A percentile compares a stretch with the other conserved stretches of the same genome.
phyloP scores from a whole-genome alignment of 1,284 basidiomycete genomes.

The Tilletia horrida region DNA sequence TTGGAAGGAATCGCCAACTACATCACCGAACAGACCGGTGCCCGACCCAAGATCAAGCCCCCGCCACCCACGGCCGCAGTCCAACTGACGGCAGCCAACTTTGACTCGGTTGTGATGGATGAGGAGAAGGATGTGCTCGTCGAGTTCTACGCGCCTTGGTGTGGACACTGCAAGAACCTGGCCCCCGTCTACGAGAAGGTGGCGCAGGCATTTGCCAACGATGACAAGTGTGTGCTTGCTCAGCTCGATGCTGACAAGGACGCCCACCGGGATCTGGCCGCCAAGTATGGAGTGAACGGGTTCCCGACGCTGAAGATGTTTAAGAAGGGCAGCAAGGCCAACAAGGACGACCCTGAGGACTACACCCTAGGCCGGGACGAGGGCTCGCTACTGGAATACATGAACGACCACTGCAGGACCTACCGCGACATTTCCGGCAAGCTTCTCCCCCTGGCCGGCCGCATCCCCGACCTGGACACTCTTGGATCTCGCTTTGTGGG shows the following conservation, averaged over 20 bases:
- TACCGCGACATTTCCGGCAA: slow-evolving; percentile 71
- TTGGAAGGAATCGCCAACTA: slow-evolving; percentile 72
- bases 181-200: slow-evolving; percentile 85
- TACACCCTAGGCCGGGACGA: slow-evolving; percentile 65
- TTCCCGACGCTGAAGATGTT: slow-evolving; percentile 71
- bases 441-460: slow-evolving; percentile 77
- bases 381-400: slow-evolving; percentile 62
- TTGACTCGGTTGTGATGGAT: slow-evolving; percentile 72
- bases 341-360: background rate
- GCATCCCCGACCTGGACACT: slow-evolving; percentile 60
- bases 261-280: slow-evolving; percentile 71
- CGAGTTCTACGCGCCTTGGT: slow-evolving; percentile 64
- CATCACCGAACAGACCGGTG: slow-evolving; percentile 70
- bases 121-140: slow-evolving; percentile 79
- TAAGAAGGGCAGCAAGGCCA: background rate
- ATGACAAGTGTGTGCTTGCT: slow-evolving; percentile 78
- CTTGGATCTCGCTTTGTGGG: background rate
- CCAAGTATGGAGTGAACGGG: slow-evolving; percentile 68
- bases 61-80: slow-evolving; percentile 72
- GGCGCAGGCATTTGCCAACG: slow-evolving; percentile 72
- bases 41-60: slow-evolving; percentile 78
- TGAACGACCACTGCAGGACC: slow-evolving; percentile 81
- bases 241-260: slow-evolving; percentile 85
- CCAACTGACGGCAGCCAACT: slow-evolving; percentile 69
- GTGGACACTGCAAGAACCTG: slow-evolving; percentile 67